Percentiles rank a stretch among this genome's conserved stretches.
Evolutionary conservation across 805 yeast genomes (phyloP).

Genomic region (Nakazawaea pomicola): DNA sequence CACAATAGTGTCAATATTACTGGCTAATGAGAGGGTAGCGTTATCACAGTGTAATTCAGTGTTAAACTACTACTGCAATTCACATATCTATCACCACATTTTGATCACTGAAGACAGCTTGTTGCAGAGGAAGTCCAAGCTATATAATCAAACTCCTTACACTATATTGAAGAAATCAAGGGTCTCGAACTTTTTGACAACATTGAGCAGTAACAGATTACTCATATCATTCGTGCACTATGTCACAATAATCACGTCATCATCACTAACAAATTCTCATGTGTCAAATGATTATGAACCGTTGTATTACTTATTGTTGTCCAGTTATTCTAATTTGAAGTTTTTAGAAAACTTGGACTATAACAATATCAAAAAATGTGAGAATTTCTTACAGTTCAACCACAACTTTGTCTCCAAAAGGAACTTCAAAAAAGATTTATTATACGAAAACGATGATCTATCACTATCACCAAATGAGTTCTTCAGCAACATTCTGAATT

Average conservation of each 20-base stretch:
- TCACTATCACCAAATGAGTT: slow-evolving; percentile 17
- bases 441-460: slow-evolving; percentile 15
- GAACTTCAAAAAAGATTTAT: background rate
- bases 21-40: slow-evolving; percentile 13
- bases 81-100: slow-evolving; percentile 14
- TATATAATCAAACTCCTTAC: background rate
- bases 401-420: background rate
- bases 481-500: slow-evolving; percentile 5
- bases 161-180: slow-evolving; percentile 15
- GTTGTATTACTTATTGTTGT: slow-evolving; percentile 2
- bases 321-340: slow-evolving; percentile 2
- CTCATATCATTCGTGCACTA: slow-evolving; percentile 15
- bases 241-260: slow-evolving; percentile 13
- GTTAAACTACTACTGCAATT: slow-evolving; percentile 12
- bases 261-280: slow-evolving; percentile 12
- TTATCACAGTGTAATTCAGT: slow-evolving; percentile 12
- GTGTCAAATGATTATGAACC: slow-evolving; percentile 14
- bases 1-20: background rate
- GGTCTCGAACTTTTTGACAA: slow-evolving; percentile 12
- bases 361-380: slow-evolving; percentile 8
- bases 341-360: slow-evolving; percentile 12
- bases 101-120: slow-evolving; percentile 14
- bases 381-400: slow-evolving; percentile 11
- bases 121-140: slow-evolving; percentile 1
- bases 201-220: slow-evolving; percentile 12